These are phyloP conservation scores for Miscanthus lutarioriparius DNA, from an alignment of 176 grass and related monocot species.

Conservation along the genomic window DNA sequence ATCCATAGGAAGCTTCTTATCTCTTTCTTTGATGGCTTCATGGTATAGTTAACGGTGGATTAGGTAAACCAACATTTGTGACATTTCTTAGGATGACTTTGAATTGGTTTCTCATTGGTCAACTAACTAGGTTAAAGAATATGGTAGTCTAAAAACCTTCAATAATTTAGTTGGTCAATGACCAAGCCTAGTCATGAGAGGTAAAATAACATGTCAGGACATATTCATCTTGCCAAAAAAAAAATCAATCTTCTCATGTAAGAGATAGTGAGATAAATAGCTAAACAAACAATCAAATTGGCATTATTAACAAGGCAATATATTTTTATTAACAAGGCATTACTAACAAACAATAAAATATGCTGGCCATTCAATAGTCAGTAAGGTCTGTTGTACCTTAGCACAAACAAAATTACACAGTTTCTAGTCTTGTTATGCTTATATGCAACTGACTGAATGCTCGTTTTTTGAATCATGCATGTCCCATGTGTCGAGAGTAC, in stretches of 20 bases:
- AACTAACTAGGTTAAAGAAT: slow-evolving; percentile 13
- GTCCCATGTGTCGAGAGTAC: neutral
- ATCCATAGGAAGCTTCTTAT: slow-evolving; percentile 14
- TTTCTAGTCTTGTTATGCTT: neutral
- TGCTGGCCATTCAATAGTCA: neutral
- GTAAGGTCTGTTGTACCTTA: neutral
- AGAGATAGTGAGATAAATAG: slow-evolving; percentile 10
- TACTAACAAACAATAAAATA: neutral
- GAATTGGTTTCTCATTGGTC: slow-evolving; percentile 28
- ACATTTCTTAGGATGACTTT: neutral
- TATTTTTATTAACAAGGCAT: no score
- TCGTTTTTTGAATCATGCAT: neutral
- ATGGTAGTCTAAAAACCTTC: slow-evolving; percentile 7
- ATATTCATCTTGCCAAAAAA: neutral
- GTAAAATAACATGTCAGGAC: slow-evolving; percentile 32
- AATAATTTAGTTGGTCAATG: slow-evolving; percentile 20
- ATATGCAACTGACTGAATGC: neutral
- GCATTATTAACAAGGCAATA: slow-evolving; percentile 6
- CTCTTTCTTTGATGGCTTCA: slow-evolving; percentile 29
- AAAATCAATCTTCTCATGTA: neutral
- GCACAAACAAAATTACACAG: neutral
- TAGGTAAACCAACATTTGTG: neutral
- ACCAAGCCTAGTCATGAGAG: neutral
- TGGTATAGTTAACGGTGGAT: neutral
- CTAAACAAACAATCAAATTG: slow-evolving; percentile 7